A percentile compares a stretch with the other conserved stretches of the same genome.
Evolutionary conservation across 768 basidiomycete genomes (phyloP).

Genomic region (Calocybe indica): DNA sequence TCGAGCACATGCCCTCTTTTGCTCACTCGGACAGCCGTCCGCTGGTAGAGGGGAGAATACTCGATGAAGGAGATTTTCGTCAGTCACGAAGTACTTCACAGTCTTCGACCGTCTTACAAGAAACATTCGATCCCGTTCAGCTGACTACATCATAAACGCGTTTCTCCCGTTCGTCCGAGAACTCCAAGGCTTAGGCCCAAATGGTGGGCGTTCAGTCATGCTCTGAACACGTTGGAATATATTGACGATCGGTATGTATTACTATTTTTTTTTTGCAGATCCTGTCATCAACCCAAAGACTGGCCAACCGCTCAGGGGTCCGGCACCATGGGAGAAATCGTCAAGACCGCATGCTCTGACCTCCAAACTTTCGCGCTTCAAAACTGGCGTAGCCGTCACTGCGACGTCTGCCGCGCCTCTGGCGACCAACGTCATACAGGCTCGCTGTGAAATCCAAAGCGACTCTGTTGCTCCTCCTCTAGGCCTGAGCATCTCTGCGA

Average conservation of each 20-base stretch:
- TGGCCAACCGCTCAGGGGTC: neutral
- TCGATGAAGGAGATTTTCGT: neutral
- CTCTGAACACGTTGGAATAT: neutral
- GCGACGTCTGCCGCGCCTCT: neutral
- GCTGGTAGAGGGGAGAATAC: neutral
- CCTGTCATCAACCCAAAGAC: neutral
- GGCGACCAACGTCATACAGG: neutral
- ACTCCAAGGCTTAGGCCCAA: neutral
- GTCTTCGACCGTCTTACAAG: neutral
- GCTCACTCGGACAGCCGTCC: neutral
- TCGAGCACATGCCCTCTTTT: neutral
- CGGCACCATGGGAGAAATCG: neutral
- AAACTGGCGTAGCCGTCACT: neutral
- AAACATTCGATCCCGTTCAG: neutral
- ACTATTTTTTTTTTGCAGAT: neutral
- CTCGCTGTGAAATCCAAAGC: neutral
- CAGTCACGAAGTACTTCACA: neutral
- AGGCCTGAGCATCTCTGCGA: neutral
- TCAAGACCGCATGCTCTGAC: neutral
- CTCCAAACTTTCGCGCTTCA: neutral
- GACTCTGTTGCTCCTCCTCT: neutral
- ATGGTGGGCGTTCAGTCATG: neutral
- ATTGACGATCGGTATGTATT: neutral
- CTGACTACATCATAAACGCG: neutral
- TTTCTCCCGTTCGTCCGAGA: neutral